These are phyloP conservation scores for Ziziphus jujuba DNA, from an alignment of 306 rosid species.

Conservation along the genomic window DNA sequence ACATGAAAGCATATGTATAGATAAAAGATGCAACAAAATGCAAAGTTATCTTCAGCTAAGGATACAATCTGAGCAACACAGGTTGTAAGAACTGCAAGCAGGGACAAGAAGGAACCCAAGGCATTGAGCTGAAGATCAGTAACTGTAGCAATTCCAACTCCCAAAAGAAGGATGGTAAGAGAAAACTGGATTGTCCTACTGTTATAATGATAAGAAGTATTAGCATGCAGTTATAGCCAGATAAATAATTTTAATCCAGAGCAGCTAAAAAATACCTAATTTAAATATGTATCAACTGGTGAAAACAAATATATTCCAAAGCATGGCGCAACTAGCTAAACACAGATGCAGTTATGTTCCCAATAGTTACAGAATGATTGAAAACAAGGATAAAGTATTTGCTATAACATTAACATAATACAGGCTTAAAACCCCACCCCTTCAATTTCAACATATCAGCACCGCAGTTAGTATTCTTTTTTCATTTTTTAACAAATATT, in stretches of 20 bases:
- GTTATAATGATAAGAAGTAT: conserved; percentile 29
- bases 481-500: no score
- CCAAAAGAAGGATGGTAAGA: conserved; percentile 73
- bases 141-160: conserved; percentile 96
- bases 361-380: no score
- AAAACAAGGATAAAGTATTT: no score
- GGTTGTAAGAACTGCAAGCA: conserved; percentile 94
- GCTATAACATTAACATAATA: no score
- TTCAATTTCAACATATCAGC: no score
- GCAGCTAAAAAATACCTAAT: not conserved
- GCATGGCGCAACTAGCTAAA: no score
- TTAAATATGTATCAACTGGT: not conserved
- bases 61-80: conserved; percentile 99
- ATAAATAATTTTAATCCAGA: not conserved
- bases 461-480: no score
- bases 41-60: conserved; percentile 38
- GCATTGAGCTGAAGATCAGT: conserved; percentile 97
- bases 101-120: conserved; percentile 81
- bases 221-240: conserved; percentile 7
- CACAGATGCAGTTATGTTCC: no score
- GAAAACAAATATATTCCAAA: not conserved
- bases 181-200: conserved; percentile 86
- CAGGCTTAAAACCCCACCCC: no score
- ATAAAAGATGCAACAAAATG: conserved; percentile 1
- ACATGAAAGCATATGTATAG: not conserved